These are phyloP conservation scores for Colletotrichum destructivum DNA, from an alignment of 2,329 filamentous ascomycete species.

Conservation along the genomic window DNA sequence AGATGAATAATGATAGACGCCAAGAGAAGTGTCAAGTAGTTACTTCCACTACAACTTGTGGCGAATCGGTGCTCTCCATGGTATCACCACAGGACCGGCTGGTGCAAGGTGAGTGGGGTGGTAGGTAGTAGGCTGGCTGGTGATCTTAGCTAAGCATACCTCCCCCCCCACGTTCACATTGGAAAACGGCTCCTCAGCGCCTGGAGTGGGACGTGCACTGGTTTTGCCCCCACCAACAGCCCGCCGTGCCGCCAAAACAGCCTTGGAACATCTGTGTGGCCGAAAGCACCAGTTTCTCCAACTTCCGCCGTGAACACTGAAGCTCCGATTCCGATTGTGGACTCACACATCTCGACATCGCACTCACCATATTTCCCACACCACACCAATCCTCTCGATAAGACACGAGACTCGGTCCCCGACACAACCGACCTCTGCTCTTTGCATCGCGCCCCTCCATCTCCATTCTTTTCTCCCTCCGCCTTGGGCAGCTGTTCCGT, in stretches of 20 bases:
- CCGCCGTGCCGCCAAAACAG: constrained; percentile 13
- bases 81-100: too few relatives aligned
- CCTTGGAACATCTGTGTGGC: constrained; percentile 39
- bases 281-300: constrained; percentile 25
- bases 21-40: background rate
- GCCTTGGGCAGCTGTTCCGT: constrained; percentile 5
- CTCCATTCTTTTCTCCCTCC: background rate
- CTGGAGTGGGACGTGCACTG: constrained; percentile 9
- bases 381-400: constrained; percentile 29
- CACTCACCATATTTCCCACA: constrained; percentile 25
- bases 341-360: constrained; percentile 22
- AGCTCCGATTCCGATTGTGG: constrained; percentile 40
- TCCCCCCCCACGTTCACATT: background rate
- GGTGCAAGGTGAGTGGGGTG: too few relatives aligned
- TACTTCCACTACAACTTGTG: background rate
- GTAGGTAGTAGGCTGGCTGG: too few relatives aligned
- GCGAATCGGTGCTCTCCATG: background rate
- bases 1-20: constrained; percentile 23
- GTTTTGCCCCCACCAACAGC: constrained; percentile 11
- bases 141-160: too few relatives aligned
- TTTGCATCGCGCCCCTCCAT: constrained; percentile 13
- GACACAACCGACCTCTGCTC: constrained; percentile 35
- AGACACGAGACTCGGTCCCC: constrained; percentile 39
- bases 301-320: constrained; percentile 25
- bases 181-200: background rate